phyloP scores from a whole-genome alignment of 306 rosid species.

The Trifolium dubium region DNA sequence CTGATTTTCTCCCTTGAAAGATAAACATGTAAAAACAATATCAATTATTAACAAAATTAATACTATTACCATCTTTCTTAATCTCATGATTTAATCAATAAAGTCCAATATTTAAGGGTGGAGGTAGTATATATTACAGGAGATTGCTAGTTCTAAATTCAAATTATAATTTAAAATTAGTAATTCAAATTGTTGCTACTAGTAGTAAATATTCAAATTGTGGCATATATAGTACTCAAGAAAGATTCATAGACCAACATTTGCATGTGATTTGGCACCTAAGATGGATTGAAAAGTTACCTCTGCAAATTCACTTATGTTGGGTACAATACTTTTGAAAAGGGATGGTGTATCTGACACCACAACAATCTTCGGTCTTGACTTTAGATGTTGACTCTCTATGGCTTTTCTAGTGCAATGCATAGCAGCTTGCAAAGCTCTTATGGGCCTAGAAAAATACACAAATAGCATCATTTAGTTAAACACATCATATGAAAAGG shows the following conservation, averaged over 20 bases:
- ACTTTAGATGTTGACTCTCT: slow-evolving; percentile 41
- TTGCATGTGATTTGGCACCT: slow-evolving; percentile 5
- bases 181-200: background rate
- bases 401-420: slow-evolving; percentile 69
- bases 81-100: no score
- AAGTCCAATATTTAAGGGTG: no score
- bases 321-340: slow-evolving; percentile 56
- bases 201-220: no score
- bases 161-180: background rate
- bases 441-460: slow-evolving; percentile 61
- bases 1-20: no score
- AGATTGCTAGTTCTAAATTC: slow-evolving; percentile 19
- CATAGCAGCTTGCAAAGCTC: slow-evolving; percentile 82
- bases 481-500: slow-evolving; percentile 17
- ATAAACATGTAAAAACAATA: no score
- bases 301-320: slow-evolving; percentile 82
- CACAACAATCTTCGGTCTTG: slow-evolving; percentile 75
- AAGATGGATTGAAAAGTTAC: slow-evolving; percentile 50
- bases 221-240: slow-evolving; percentile 12
- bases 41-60: no score
- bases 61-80: no score
- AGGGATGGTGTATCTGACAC: slow-evolving; percentile 90
- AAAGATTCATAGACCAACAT: background rate
- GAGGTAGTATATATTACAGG: background rate
- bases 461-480: slow-evolving; percentile 38